Conservation (phyloP, 2,329 filamentous ascomycete species). For the Xylaria sp. region DNA sequence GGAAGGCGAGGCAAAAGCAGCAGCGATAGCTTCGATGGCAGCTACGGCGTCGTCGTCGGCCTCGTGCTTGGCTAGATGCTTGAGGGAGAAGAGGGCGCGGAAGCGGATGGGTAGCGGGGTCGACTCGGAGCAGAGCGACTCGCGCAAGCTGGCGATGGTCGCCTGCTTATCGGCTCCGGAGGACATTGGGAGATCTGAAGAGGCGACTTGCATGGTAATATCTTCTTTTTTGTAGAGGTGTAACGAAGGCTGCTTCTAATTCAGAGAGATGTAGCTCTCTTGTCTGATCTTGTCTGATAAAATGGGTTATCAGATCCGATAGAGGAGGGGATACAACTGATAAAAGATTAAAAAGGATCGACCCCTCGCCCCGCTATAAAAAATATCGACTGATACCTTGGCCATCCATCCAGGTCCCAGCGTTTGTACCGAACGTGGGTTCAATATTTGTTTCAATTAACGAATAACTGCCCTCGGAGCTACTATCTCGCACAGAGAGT, state of each 20-base stretch:
- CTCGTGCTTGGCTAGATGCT: conserved; percentile 79
- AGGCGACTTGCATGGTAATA: too few relatives aligned
- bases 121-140: conserved; percentile 78
- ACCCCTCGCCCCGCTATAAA: conserved; percentile 27
- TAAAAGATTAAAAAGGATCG: conserved; percentile 15
- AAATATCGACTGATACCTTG: neutral
- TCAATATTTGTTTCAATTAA: too few relatives aligned
- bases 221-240: neutral
- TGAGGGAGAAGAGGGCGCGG: conserved; percentile 95
- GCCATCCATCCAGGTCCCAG: neutral
- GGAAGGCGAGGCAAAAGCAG: conserved; percentile 82
- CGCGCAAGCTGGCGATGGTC: conserved; percentile 69
- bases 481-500: too few relatives aligned
- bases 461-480: too few relatives aligned
- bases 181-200: conserved; percentile 25
- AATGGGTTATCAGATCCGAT: conserved; percentile 27
- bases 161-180: conserved; percentile 33
- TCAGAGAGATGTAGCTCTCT: neutral
- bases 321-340: conserved; percentile 1
- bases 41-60: conserved; percentile 65
- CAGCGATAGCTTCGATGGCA: conserved; percentile 81
- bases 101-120: conserved; percentile 88
- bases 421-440: too few relatives aligned
- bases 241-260: neutral
- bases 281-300: conserved; percentile 7